Conservation (phyloP, 768 basidiomycete genomes). For the Rhizopogon salebrosus region DNA sequence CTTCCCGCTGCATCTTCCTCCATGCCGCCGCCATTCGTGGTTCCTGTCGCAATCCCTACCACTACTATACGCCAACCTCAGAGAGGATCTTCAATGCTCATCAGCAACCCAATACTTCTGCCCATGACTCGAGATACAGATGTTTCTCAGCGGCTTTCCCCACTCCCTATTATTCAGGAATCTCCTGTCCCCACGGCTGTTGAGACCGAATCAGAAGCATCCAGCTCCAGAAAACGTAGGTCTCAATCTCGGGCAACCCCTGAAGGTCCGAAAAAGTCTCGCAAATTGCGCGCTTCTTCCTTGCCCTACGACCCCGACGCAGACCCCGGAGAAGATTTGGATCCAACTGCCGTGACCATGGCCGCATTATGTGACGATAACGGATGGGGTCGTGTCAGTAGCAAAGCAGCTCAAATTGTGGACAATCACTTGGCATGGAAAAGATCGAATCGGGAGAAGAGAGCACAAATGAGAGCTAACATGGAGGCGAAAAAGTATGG, state of each 20-base stretch:
- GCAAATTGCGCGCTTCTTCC: constrained; percentile 37
- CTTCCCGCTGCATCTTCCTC: not conserved
- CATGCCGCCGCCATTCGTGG: constrained; percentile 2
- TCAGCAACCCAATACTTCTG: constrained; percentile 13
- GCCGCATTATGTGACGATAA: constrained; percentile 72
- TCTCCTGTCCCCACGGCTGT: not conserved
- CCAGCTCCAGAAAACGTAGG: constrained; percentile 15
- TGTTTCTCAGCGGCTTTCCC: not conserved
- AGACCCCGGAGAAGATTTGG: constrained; percentile 70
- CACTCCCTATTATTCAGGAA: not conserved
- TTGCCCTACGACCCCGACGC: constrained; percentile 55
- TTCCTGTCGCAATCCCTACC: constrained; percentile 6
- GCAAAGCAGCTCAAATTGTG: constrained; percentile 68
- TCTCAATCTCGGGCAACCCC: constrained; percentile 13
- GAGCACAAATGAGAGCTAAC: constrained; percentile 52
- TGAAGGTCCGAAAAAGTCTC: constrained; percentile 28
- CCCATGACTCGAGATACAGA: constrained; percentile 13
- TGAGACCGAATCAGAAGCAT: constrained; percentile 5
- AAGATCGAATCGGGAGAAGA: constrained; percentile 58
- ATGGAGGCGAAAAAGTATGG: constrained; percentile 80
- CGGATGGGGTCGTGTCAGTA: constrained; percentile 75
- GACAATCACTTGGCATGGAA: constrained; percentile 73
- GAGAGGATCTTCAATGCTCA: constrained; percentile 3
- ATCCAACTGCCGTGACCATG: constrained; percentile 84
- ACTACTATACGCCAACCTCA: constrained; percentile 2